Evolutionary conservation across 2,329 filamentous ascomycete species (phyloP), one percentile per base, ranked within the genome.

Genomic region (Cladosporium sp.): DNA sequence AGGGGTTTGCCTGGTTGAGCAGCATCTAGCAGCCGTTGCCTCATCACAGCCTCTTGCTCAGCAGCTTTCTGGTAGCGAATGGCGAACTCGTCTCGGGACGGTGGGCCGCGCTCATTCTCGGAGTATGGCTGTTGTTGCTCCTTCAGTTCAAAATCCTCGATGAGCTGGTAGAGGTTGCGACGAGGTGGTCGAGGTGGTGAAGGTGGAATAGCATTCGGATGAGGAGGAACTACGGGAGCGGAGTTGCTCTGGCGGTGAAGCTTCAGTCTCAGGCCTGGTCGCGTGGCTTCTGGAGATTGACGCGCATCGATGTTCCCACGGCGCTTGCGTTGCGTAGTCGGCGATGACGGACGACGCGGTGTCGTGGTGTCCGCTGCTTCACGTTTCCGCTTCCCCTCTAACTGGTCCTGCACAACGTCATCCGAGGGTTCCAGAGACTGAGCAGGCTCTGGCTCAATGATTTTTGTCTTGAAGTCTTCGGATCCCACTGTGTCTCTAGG

Each of bases 1-100:
- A 96, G 76, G 3, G 90, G 67, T 2, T 89, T 89, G 13, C 90
- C 91, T 4, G 84, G 81, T 62, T 87, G 77, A 3, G 83, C 82
- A 58, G 89, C 91, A 44, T 83, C 73, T 59, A 90, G 82, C 28
- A 71, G 84, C 79, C 52, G 85, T 81, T 2, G 74, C 46, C 57
- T 58, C 59, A 59, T 62, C 33, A 55, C 58, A 49, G 54, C 62
- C 45, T 68, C 65, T 22, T 62, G 61, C 4, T 56, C 49, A 9
- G 64, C 65, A 22, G 61, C 58, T 41, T 58, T 59, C 32, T 55
- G 53, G 19, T 59, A 53, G 9, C 60, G 56, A 18, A 59, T 46
- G 7, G 42, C 50, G 34, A 68, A 65, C 40, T 57, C 59, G 2
- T 62, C 60, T 9, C 55, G 53, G 38, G 58, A 57, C 6, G 63